These are phyloP conservation scores for Pseudomonodictys pantanalensis DNA, from an alignment of 495 filamentous ascomycete genomes.

Conservation along the genomic window DNA sequence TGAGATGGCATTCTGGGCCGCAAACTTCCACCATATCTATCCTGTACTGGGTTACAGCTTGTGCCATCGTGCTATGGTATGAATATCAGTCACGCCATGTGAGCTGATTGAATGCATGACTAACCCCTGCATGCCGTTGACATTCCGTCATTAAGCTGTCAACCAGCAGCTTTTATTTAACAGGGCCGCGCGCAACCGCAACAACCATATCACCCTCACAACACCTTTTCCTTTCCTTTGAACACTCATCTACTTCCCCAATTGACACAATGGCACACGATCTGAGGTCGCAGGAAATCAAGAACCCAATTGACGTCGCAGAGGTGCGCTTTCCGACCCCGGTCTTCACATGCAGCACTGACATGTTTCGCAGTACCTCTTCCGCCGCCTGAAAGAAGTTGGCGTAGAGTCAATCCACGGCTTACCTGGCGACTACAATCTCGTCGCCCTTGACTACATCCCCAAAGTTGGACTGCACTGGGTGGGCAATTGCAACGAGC, in stretches of 20 bases:
- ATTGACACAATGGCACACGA: constrained; percentile 47
- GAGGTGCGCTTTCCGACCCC: constrained; percentile 37
- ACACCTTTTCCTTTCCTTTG: neutral
- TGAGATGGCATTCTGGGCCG: neutral
- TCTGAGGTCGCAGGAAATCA: constrained; percentile 54
- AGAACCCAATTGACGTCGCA: constrained; percentile 55
- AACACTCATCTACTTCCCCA: neutral
- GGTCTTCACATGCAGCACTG: neutral
- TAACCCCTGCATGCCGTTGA: neutral
- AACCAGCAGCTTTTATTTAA: neutral
- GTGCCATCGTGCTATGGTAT: neutral
- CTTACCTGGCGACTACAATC: constrained; percentile 57
- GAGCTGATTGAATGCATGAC: constrained; percentile 17
- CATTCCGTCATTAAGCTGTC: constrained; percentile 7
- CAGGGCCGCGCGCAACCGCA: constrained; percentile 2
- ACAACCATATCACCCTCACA: neutral
- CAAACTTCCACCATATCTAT: too few species aligned
- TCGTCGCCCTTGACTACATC: constrained; percentile 61
- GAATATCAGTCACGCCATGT: constrained; percentile 23
- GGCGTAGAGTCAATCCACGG: constrained; percentile 62
- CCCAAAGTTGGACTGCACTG: constrained; percentile 57
- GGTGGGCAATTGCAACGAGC: constrained; percentile 70
- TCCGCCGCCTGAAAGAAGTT: constrained; percentile 60
- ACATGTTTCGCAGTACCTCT: constrained; percentile 50
- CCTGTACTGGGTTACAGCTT: too few species aligned